Percentiles rank a stretch among this genome's conserved stretches.
Evolutionary conservation across 2,329 filamentous ascomycete genomes (phyloP).

Genomic region (Aspergillus spinulosporus): DNA sequence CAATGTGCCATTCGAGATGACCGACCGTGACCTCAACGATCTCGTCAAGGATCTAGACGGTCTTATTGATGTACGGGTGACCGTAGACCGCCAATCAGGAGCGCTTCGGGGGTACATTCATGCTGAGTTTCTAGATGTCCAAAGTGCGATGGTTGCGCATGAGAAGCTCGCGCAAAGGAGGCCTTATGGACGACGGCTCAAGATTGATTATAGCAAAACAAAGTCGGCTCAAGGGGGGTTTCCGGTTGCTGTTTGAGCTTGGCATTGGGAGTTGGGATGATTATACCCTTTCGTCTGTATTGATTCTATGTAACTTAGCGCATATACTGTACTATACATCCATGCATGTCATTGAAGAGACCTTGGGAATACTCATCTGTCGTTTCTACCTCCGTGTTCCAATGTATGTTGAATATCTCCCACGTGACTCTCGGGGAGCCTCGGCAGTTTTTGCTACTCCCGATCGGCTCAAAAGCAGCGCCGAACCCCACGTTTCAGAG

Average conservation of each 20-base stretch:
- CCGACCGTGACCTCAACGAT: conserved; percentile 76
- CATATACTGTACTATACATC: conserved; percentile 1
- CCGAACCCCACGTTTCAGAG: conserved; percentile 27
- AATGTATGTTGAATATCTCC: neutral
- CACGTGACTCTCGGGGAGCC: conserved; percentile 27
- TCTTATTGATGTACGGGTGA: conserved; percentile 74
- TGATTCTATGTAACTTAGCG: neutral
- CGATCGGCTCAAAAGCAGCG: conserved; percentile 23
- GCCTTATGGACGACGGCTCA: conserved; percentile 66
- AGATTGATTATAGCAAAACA: conserved; percentile 61
- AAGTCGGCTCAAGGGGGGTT: neutral
- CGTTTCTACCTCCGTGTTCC: too few species aligned
- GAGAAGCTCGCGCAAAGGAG: conserved; percentile 57
- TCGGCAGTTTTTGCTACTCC: conserved; percentile 22
- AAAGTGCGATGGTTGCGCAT: conserved; percentile 63
- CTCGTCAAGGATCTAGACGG: conserved; percentile 71
- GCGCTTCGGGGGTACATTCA: conserved; percentile 82
- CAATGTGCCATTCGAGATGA: conserved; percentile 83
- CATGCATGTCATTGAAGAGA: neutral
- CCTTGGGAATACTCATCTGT: too few species aligned
- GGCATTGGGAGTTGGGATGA: neutral
- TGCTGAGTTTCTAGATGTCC: conserved; percentile 71
- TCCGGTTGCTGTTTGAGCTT: neutral
- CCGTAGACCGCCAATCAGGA: conserved; percentile 77
- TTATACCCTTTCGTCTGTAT: neutral